Percentiles rank a stretch among this genome's conserved stretches.
Evolutionary conservation across 192 early-diverging fungal genomes (phyloP).

Genomic region (Coemansia sp.): DNA sequence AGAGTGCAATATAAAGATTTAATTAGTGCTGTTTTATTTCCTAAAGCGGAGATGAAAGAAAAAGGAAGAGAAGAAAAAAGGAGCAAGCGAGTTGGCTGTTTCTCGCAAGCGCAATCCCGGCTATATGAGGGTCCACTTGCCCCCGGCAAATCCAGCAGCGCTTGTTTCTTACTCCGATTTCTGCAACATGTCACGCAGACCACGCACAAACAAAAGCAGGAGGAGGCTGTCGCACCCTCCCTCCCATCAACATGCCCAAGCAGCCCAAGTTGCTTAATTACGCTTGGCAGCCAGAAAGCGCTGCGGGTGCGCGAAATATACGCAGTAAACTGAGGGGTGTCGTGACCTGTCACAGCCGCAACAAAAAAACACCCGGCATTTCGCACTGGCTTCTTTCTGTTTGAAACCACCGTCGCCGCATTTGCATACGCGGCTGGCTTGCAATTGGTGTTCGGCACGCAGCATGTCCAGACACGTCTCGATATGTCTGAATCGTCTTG

Average conservation of each 20-base stretch:
- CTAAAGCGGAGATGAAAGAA: not conserved
- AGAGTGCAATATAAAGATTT: not conserved
- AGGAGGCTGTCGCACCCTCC: not conserved
- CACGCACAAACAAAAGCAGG: not conserved
- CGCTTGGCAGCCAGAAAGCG: not conserved
- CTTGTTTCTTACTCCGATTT: conserved; percentile 1
- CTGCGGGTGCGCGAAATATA: not conserved
- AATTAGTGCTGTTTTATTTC: not conserved
- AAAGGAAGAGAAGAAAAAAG: not conserved
- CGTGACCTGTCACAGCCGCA: conserved; percentile 2
- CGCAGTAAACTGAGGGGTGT: not conserved
- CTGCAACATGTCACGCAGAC: not conserved
- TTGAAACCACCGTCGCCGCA: not conserved
- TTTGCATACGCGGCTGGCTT: not conserved
- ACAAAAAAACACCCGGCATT: conserved; percentile 1
- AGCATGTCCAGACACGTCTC: no score
- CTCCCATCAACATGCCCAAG: not conserved
- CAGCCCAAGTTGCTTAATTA: not conserved
- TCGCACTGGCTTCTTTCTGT: conserved; percentile 4
- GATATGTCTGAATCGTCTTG: not conserved
- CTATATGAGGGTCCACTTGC: not conserved
- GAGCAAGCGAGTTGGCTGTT: not conserved
- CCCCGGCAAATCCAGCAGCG: not conserved
- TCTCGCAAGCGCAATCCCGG: not conserved
- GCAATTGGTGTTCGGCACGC: not conserved